Conservation (phyloP, 495 filamentous ascomycete species). For the Penicillium subrubescens region DNA sequence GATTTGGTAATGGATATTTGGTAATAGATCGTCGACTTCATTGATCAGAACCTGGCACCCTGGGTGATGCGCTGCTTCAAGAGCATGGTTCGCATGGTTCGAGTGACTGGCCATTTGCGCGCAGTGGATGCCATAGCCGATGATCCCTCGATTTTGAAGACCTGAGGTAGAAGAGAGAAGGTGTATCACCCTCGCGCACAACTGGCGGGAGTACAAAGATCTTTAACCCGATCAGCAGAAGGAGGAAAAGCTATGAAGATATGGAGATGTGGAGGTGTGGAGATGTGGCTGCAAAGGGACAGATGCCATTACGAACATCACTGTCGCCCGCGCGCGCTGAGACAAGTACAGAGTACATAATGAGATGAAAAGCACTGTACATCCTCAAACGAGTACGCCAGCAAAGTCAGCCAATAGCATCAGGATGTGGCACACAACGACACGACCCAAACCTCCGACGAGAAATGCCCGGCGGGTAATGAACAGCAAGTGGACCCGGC, state of each 20-base stretch:
- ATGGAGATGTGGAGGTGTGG: background rate
- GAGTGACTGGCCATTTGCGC: background rate
- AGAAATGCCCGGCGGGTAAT: background rate
- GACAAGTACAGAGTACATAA: background rate
- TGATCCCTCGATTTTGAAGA: background rate
- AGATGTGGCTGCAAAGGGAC: background rate
- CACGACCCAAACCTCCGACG: background rate
- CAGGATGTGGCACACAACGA: background rate
- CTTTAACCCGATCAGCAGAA: no score
- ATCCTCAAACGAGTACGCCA: background rate
- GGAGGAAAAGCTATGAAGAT: background rate
- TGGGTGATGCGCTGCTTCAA: background rate
- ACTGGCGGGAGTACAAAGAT: background rate
- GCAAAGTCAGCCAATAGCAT: background rate
- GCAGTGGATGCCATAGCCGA: no score
- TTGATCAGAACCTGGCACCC: background rate
- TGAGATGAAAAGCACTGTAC: background rate
- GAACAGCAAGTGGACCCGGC: constrained; percentile 4
- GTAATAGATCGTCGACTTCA: background rate
- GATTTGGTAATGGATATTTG: background rate
- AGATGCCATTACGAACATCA: background rate
- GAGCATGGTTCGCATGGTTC: background rate
- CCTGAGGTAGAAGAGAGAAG: no score
- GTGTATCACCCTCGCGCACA: background rate
- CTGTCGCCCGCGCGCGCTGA: background rate